Base-by-base conservation (phyloP, 805 yeast species). In the Starmerella stellata region DNA sequence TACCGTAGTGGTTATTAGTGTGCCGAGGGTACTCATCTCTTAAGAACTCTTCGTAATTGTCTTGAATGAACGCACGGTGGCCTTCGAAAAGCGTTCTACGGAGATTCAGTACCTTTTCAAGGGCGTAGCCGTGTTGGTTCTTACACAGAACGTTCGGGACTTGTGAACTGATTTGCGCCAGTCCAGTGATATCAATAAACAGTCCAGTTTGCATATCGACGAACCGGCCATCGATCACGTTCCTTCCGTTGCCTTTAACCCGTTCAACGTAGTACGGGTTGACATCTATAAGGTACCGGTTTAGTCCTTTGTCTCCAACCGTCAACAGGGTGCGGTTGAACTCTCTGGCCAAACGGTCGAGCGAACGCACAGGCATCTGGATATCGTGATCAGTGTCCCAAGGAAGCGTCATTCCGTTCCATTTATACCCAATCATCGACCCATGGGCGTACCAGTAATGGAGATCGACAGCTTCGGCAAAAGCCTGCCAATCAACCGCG, bases 201-300 rank as follows among this genome's bases (percentile, higher is more conserved):
- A 65, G 52, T 11, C 80, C 80, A 2, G 74, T 66, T 41, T 69
- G 68, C 14, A 66, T 62, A 49, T 74, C 80, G 38, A 74, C 70
- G 51, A 74, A 70, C 45, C 78, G 61, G 5, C 74, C 67, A 49
- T 70, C 74, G 18, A 56, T 70, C 57, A 42, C 68, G 62, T 43
- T 72, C 52, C 15, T 61, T 59, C 68, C 68, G 44, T 69, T 67
- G 30, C 65, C 62, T 23, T 61, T 53, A 1, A 61, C 61, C 34
- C 75, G 63, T 46, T 69, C 66, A 43, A 67, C 58, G 48, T 58
- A 69, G 54, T 62, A 59, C 0, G 74, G 68, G 18, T 63, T 57
- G 9, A 70, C 64, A 47, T 70, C 75, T 21, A 70, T 49, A 15
- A 61, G 52, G 40, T 60, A 70, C 9, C 70, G 69, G 5, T 64